Base-by-base conservation (phyloP, 1,284 basidiomycete species). In the Boletus smithii region DNA sequence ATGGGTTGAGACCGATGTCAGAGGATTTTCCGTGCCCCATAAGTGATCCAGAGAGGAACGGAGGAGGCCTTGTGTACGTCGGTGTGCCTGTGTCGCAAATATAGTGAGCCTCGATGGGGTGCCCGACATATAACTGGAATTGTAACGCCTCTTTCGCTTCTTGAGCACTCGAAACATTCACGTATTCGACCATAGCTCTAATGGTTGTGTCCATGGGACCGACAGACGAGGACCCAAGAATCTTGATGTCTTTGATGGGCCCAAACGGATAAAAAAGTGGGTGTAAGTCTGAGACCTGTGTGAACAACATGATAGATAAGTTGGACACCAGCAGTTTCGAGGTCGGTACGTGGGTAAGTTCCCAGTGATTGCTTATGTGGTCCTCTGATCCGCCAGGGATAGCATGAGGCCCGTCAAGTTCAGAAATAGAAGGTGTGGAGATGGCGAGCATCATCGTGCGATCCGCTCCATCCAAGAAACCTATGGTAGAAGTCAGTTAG, bases 391-490 rank as follows among this genome's bases (percentile, higher is more conserved):
- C 33, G n/a, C 32, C 14, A 18, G 43, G 31, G 44, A 65, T 27
- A 35, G 49, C 37, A 60, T 56, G 27, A 60, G 59, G 33, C 38
- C 52, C 55, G 13, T 67, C 57, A 46, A 61, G n/a, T 51, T 60
- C 48, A 50, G 63, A 29, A 31, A 63, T 49, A 39, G 70, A 64
- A 20, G 69, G 62, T 5, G 73, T 60, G 22, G 71, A 72, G 24
- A 71, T 60, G 24, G 83, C 72, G 24, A 84, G 70, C 35, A 80
- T 69, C 61, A 83, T 72, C n/a, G 76, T 72, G 36, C 85, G 80
- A 63, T 88, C 85, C 4, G 83, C 85, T n/a, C 85, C 85, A 58
- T 88, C 86, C 44, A 88, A 70, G 59, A 88, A 88, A 17, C 85
- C 85, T 88, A 22, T 10, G 8, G 51, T 11, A 3, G 33, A 37